A percentile compares a stretch with the other conserved stretches of the same genome.
phyloP scores from a whole-genome alignment of 352 stramenopile species.

The Pythium biforme region DNA sequence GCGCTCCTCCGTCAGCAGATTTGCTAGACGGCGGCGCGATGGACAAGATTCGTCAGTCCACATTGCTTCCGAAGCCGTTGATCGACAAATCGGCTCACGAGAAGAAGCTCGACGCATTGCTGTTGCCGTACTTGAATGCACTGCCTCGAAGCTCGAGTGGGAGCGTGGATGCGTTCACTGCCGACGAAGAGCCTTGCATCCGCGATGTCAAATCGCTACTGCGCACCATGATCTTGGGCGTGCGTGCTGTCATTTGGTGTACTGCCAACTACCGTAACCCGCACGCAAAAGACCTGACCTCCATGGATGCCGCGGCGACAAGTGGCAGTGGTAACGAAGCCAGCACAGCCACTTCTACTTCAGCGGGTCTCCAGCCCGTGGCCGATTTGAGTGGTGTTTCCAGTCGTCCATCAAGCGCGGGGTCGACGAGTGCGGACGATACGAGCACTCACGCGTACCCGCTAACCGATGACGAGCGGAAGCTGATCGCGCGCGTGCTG shows the following conservation, averaged over 20 bases:
- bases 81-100: constrained; percentile 61
- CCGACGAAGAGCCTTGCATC: constrained; percentile 79
- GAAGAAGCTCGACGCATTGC: constrained; percentile 67
- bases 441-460: constrained; percentile 56
- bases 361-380: background rate
- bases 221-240: constrained; percentile 96
- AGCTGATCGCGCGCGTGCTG: constrained; percentile 94
- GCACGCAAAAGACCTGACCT: constrained; percentile 81
- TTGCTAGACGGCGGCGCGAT: constrained; percentile 82
- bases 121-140: constrained; percentile 51
- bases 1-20: constrained; percentile 27
- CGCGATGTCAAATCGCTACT: constrained; percentile 93
- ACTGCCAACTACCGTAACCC: constrained; percentile 92
- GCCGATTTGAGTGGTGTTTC: background rate
- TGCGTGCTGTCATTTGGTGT: constrained; percentile 98
- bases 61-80: constrained; percentile 57
- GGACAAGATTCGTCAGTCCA: constrained; percentile 87
- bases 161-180: constrained; percentile 30
- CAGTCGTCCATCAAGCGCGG: constrained; percentile 10
- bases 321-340: background rate
- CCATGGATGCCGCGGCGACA: constrained; percentile 51
- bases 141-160: constrained; percentile 24
- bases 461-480: constrained; percentile 92
- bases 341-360: background rate
- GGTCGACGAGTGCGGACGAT: background rate